These are phyloP conservation scores for Neurospora discreta DNA, from an alignment of 495 filamentous ascomycete genomes.

Conservation along the genomic window DNA sequence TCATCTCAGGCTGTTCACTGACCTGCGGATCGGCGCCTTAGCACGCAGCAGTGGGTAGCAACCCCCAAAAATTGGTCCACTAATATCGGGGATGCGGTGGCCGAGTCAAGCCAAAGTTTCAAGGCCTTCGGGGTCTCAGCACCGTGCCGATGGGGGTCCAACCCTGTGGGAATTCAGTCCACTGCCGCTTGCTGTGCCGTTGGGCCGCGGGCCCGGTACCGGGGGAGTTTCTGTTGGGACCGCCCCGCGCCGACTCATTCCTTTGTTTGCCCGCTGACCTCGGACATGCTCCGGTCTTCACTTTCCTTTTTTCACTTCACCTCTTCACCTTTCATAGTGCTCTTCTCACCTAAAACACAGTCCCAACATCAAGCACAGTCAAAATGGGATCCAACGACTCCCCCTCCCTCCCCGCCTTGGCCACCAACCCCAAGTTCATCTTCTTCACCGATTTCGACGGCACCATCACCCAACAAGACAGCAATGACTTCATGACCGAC, in stretches of 20 bases:
- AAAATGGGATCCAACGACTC: not conserved
- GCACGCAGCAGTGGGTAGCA: not conserved
- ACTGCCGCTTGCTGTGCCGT: not conserved
- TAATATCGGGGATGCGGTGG: not conserved
- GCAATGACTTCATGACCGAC: constrained; percentile 93
- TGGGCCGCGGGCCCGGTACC: not conserved
- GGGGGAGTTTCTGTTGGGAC: not conserved
- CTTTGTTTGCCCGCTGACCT: not conserved
- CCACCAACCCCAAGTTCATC: constrained; percentile 67
- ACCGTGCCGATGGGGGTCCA: not conserved
- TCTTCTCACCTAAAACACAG: not conserved
- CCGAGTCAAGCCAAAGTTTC: not conserved
- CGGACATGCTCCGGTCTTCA: not conserved
- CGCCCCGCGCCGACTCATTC: not conserved
- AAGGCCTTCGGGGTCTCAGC: not conserved
- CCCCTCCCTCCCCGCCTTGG: constrained; percentile 39
- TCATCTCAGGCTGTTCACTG: not conserved
- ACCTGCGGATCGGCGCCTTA: not conserved
- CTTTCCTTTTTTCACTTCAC: not conserved
- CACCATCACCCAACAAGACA: constrained; percentile 83
- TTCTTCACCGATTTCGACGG: constrained; percentile 99
- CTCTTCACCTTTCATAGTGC: not conserved
- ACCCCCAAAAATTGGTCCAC: not conserved
- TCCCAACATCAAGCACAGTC: not conserved
- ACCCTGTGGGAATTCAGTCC: not conserved